Conservation (phyloP, 2,329 filamentous ascomycete species). For the Biscogniauxia mediterranea region DNA sequence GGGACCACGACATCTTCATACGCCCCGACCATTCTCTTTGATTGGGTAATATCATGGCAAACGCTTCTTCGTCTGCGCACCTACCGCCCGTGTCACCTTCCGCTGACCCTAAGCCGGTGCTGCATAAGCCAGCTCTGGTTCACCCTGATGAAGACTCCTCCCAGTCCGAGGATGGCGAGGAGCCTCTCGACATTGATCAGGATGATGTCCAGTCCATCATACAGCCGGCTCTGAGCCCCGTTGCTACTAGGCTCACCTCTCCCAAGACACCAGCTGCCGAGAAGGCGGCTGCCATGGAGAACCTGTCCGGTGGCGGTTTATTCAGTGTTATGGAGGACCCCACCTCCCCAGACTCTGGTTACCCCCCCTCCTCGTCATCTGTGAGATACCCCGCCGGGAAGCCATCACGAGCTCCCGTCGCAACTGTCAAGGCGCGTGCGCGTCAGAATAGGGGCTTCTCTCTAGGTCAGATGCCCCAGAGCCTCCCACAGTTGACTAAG, state of each 20-base stretch:
- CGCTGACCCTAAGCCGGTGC: constrained; percentile 10
- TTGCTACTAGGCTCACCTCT: constrained; percentile 55
- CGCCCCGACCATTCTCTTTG: constrained; percentile 10
- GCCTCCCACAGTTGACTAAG: constrained; percentile 15
- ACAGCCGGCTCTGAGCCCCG: constrained; percentile 56
- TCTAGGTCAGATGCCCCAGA: constrained; percentile 26
- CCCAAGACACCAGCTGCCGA: constrained; percentile 55
- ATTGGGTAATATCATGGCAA: constrained; percentile 25
- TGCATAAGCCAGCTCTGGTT: constrained; percentile 16
- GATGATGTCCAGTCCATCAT: constrained; percentile 60
- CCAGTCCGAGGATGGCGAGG: constrained; percentile 34
- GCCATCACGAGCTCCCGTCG: constrained; percentile 1
- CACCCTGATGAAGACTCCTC: constrained; percentile 24
- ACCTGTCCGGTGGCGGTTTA: constrained; percentile 35
- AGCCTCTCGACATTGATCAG: constrained; percentile 43
- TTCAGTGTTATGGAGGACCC: constrained; percentile 37
- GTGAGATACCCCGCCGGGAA: not conserved
- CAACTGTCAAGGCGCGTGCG: constrained; percentile 10
- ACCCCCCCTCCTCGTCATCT: constrained; percentile 7
- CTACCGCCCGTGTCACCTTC: constrained; percentile 13
- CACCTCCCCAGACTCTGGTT: constrained; percentile 22
- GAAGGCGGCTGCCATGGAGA: constrained; percentile 55
- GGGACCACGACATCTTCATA: constrained; percentile 10
- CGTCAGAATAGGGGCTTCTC: constrained; percentile 30
- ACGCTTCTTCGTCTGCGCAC: constrained; percentile 5